Percentiles rank a stretch among this genome's conserved stretches.
These are phyloP conservation scores for Penicillium hordei DNA, from an alignment of 2,329 filamentous ascomycete genomes.

Conservation along the genomic window DNA sequence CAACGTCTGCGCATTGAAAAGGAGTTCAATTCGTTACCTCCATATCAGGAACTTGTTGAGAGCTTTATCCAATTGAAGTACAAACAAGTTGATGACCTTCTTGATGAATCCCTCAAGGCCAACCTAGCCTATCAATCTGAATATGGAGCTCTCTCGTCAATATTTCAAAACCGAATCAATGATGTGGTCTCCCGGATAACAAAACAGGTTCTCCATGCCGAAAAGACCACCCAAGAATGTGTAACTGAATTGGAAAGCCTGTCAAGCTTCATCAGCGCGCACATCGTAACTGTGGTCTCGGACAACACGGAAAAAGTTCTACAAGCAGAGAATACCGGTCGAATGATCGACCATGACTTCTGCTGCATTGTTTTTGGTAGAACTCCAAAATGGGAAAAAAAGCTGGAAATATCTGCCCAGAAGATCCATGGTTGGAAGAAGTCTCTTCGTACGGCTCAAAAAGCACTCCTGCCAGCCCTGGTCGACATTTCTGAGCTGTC, in stretches of 20 bases:
- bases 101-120: neutral
- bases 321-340: neutral
- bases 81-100: neutral
- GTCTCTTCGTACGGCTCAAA: neutral
- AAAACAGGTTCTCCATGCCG: neutral
- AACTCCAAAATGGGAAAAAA: neutral
- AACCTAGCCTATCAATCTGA: neutral
- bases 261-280: neutral
- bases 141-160: neutral
- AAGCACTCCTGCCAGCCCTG: neutral
- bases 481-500: neutral
- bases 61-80: slow-evolving; percentile 2
- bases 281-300: neutral
- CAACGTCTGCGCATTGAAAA: neutral
- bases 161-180: neutral
- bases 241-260: neutral
- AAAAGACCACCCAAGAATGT: neutral
- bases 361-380: neutral
- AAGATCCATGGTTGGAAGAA: neutral
- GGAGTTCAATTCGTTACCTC: neutral
- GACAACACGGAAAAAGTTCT: neutral
- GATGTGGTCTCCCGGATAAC: neutral
- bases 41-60: neutral
- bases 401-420: neutral
- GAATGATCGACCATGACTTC: slow-evolving; percentile 5